Percentiles rank a stretch among this genome's conserved stretches.
phyloP scores from a whole-genome alignment of 257 asterid genomes.

The Solanum virginianum region DNA sequence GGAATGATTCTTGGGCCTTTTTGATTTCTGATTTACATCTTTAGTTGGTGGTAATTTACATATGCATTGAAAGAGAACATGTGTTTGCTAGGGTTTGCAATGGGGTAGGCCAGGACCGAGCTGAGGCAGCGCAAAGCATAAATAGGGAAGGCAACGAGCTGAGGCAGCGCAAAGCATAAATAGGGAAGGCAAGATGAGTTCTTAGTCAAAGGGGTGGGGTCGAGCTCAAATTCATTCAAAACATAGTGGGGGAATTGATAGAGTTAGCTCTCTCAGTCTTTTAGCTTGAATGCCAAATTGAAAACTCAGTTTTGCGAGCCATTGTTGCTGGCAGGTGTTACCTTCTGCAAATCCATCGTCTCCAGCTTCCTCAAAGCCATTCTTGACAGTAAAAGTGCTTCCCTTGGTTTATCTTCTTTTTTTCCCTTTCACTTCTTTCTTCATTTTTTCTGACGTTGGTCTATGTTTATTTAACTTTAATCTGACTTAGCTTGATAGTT shows the following conservation, averaged over 20 bases:
- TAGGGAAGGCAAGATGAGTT: background rate
- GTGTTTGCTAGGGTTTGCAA: background rate
- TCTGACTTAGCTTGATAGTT: background rate
- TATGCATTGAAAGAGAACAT: background rate
- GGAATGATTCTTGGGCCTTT: background rate
- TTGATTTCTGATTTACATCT: background rate
- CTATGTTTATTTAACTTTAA: background rate
- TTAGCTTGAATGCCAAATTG: background rate
- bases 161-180: background rate
- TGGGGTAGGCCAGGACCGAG: background rate
- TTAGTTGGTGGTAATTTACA: background rate
- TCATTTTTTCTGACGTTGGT: background rate
- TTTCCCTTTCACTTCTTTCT: background rate
- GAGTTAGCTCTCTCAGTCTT: background rate
- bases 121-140: background rate
- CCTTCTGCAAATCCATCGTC: background rate
- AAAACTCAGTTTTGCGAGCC: background rate
- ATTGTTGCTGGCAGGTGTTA: background rate
- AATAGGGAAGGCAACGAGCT: background rate
- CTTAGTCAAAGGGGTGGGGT: background rate
- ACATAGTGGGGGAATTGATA: background rate
- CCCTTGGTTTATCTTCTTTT: background rate
- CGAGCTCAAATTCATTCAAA: background rate
- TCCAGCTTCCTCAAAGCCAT: background rate
- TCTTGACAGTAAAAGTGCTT: background rate